These are phyloP conservation scores for Microcos paniculata DNA, from an alignment of 345 rosid species.

Conservation along the genomic window DNA sequence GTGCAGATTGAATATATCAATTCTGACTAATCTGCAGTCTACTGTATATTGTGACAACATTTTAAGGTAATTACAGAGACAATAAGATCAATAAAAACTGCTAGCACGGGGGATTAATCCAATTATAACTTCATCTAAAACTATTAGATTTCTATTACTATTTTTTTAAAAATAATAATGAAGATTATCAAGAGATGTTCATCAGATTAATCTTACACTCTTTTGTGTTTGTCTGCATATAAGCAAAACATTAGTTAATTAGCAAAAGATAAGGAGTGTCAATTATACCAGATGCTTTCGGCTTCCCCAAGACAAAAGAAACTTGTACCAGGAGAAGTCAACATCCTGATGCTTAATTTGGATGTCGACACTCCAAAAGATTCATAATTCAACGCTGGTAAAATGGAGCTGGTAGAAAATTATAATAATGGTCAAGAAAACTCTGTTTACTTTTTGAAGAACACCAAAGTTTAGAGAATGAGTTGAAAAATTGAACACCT, in stretches of 20 bases:
- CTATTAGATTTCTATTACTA: neutral
- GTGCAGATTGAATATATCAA: neutral
- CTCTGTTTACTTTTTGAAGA: neutral
- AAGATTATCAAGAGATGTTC: too few relatives aligned
- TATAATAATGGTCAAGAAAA: neutral
- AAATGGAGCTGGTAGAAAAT: neutral
- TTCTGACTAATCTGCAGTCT: neutral
- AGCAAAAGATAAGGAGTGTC: too few relatives aligned
- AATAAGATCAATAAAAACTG: neutral
- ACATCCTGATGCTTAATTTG: neutral
- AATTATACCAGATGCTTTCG: too few relatives aligned
- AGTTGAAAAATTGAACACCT: neutral
- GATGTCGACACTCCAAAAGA: neutral
- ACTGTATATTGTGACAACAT: neutral
- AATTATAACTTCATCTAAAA: neutral
- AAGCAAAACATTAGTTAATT: neutral
- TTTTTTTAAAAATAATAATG: too few relatives aligned
- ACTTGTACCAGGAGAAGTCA: neutral
- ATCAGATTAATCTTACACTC: too few relatives aligned
- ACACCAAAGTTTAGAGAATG: neutral
- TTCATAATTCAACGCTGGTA: neutral
- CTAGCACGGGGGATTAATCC: neutral
- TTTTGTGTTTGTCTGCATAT: neutral
- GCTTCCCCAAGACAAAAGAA: neutral
- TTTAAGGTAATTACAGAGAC: neutral